phyloP scores from a whole-genome alignment of 2,329 filamentous ascomycete genomes.

The Ophiostoma perfectum region DNA sequence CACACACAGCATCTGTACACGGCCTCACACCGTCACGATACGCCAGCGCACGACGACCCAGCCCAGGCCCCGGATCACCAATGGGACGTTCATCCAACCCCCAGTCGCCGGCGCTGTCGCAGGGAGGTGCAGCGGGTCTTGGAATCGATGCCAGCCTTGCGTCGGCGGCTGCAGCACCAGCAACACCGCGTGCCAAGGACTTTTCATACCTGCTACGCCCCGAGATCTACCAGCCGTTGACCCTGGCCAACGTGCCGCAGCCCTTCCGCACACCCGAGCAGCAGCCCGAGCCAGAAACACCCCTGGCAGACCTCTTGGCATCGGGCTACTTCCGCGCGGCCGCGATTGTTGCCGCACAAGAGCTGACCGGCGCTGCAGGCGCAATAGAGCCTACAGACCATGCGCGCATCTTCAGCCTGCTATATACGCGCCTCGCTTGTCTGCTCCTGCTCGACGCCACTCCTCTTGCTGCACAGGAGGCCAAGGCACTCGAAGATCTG shows the following conservation, averaged over 20 bases:
- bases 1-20: constrained; percentile 20
- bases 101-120: constrained; percentile 4
- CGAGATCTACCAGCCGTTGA: constrained; percentile 77
- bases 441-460: constrained; percentile 72
- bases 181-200: constrained; percentile 48
- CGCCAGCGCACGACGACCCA: constrained; percentile 17
- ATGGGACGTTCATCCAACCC: constrained; percentile 12
- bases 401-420: constrained; percentile 63
- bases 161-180: background rate
- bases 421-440: constrained; percentile 77
- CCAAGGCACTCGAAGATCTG: constrained; percentile 58
- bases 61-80: constrained; percentile 17
- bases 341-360: constrained; percentile 60
- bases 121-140: background rate
- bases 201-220: constrained; percentile 75
- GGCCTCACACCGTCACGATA: constrained; percentile 22
- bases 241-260: constrained; percentile 53
- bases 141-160: constrained; percentile 15
- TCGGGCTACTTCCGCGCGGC: constrained; percentile 75
- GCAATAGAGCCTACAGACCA: constrained; percentile 50
- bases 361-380: constrained; percentile 45
- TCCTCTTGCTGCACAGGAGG: constrained; percentile 62
- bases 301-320: constrained; percentile 60
- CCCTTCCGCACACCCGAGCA: constrained; percentile 65
- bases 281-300: constrained; percentile 51